phyloP scores from a whole-genome alignment of 495 filamentous ascomycete genomes.

The Amphirosellinia nigrospora region DNA sequence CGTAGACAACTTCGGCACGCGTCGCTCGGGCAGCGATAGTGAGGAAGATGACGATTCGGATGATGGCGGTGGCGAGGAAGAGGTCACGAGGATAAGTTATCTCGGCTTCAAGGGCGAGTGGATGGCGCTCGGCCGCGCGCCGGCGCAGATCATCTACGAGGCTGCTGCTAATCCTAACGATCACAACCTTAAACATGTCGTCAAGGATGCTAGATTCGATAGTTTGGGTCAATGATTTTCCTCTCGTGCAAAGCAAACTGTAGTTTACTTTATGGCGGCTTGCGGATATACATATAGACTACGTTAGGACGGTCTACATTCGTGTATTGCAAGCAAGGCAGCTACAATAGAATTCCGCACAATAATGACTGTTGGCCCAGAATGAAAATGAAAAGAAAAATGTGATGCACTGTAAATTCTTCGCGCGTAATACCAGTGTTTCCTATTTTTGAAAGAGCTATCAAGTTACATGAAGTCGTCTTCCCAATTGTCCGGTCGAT shows the following conservation, averaged over 20 bases:
- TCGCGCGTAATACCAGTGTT: neutral
- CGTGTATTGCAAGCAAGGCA: neutral
- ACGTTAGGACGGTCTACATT: neutral
- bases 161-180: conserved; percentile 89
- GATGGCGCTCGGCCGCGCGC: conserved; percentile 82
- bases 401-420: neutral
- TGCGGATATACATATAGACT: neutral
- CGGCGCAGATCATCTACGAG: conserved; percentile 87
- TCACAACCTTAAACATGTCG: conserved; percentile 59
- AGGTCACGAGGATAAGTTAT: conserved; percentile 79
- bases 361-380: neutral
- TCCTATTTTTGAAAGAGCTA: neutral
- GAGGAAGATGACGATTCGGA: neutral
- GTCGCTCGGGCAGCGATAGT: neutral
- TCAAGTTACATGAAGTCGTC: conserved; percentile 74
- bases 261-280: neutral
- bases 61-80: conserved; percentile 58
- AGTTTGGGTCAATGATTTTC: neutral
- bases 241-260: neutral
- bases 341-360: neutral
- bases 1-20: conserved; percentile 66
- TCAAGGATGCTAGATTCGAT: neutral
- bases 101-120: conserved; percentile 93
- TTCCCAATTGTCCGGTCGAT: conserved; percentile 64
- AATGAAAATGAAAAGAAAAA: neutral